Evolutionary conservation across 2,329 filamentous ascomycete species (phyloP), one percentile per base, ranked within the genome.

Genomic region (Sphaerulina musiva): DNA sequence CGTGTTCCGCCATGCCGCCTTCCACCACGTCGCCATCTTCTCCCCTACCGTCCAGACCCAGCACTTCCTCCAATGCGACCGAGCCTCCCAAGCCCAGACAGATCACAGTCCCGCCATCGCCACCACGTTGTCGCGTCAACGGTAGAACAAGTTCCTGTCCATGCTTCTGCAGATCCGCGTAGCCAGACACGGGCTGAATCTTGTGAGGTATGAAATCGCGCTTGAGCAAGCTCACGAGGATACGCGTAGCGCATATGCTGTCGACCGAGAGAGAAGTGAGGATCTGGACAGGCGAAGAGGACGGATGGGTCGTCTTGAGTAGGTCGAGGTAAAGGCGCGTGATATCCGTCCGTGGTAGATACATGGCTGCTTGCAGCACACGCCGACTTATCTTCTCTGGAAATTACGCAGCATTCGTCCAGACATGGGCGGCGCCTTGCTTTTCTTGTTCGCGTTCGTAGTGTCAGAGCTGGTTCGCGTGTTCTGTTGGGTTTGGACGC

Each of bases 171-270:
- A 98, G 81, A 70, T 97, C 93, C 61, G 83, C 85, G 82, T 96
- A 97, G 52, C 93, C 93, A 17, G 89, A 83, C 51, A 98, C 86
- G 1, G 93, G 93, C 66, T 96, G 89, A 67, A 97, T 95, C 73
- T 96, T 97, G 76, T 97, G 92, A 11, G 87, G 88, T 63, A 98
- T 95, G 69, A 95, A 97, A 76, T 98, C 93, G 78, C 92, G 87
- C 74, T 95, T 96, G 57, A 98, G 79, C n/a, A 98, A 80, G 48
- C 86, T 81, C 2, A 92, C 95, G 46, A 98, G 82, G 57, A 98
- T 96, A 58, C 91, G 89, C 70, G 90, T 95, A 59, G 91, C 93
- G 73, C 92, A 97, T 58, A 98, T 83, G 59, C 93, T 88, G 74
- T 98, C 93, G 52, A 93, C 90, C 68, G 96, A 92, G 69, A 97